phyloP scores from a whole-genome alignment of 78 protist species.

The Anaeramoeba flamelloides region DNA sequence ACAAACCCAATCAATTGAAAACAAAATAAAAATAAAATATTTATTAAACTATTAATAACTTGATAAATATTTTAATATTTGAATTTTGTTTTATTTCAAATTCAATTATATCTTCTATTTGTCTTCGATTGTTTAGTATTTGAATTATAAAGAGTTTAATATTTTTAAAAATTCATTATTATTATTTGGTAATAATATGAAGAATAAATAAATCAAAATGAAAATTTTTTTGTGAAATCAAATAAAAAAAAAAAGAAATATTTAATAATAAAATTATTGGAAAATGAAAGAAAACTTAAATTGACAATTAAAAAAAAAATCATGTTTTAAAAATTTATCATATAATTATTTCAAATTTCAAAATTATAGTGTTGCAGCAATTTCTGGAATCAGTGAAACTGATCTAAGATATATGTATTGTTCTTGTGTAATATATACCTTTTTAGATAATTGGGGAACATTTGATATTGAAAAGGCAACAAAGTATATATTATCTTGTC shows the following conservation, averaged over 20 bases:
- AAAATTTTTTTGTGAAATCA: neutral
- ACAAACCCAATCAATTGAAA: too few species aligned
- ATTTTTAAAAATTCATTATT: too few species aligned
- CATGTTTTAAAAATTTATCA: neutral
- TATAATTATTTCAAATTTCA: neutral
- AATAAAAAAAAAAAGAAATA: neutral
- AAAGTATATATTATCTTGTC: neutral
- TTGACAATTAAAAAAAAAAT: neutral
- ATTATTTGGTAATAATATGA: too few species aligned
- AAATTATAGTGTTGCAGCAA: neutral
- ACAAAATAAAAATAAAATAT: too few species aligned
- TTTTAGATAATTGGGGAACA: neutral
- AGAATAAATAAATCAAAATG: neutral
- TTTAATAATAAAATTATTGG: neutral
- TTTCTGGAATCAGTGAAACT: conserved; percentile 5
- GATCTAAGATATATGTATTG: conserved; percentile 26
- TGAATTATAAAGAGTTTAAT: too few species aligned
- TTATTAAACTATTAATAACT: too few species aligned
- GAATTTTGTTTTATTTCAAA: too few species aligned
- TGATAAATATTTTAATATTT: too few species aligned
- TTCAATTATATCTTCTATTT: too few species aligned
- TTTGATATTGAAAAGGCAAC: neutral
- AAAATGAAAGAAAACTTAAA: neutral
- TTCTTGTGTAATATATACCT: neutral
- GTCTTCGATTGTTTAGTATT: too few species aligned